Evolutionary conservation across 148 eudicot species (phyloP).

Genomic region (Agrostemma githago): DNA sequence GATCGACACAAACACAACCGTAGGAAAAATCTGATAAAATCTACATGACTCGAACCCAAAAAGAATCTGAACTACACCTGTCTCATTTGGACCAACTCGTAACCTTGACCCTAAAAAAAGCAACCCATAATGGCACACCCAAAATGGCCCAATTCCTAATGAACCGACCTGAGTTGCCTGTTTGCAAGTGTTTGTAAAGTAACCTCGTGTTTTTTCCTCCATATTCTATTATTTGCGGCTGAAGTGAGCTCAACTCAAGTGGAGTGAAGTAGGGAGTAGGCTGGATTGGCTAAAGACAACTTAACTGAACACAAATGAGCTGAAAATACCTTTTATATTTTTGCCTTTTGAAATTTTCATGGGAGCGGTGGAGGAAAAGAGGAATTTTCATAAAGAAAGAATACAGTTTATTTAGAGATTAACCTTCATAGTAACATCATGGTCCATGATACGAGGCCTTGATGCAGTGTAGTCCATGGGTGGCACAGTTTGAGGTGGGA

Average conservation of each 20-base stretch:
- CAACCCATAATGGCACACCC: not conserved
- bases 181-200: not conserved
- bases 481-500: slow-evolving; percentile 58
- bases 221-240: no score
- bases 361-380: not conserved
- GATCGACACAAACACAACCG: not conserved
- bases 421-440: slow-evolving; percentile 83
- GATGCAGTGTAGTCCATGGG: slow-evolving; percentile 97
- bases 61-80: not conserved
- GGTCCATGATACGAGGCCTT: slow-evolving; percentile 89
- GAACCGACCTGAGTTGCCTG: not conserved
- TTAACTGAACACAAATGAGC: no score
- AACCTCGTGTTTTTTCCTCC: not conserved
- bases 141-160: not conserved
- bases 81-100: not conserved
- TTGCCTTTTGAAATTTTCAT: no score
- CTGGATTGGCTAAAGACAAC: no score
- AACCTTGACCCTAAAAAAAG: not conserved
- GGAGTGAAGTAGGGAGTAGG: no score
- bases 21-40: not conserved
- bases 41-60: not conserved
- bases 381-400: not conserved
- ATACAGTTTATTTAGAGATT: not conserved
- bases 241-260: no score
- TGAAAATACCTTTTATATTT: no score